Evolutionary conservation across 1,284 basidiomycete genomes (phyloP).

Genomic region (Grifola frondosa): DNA sequence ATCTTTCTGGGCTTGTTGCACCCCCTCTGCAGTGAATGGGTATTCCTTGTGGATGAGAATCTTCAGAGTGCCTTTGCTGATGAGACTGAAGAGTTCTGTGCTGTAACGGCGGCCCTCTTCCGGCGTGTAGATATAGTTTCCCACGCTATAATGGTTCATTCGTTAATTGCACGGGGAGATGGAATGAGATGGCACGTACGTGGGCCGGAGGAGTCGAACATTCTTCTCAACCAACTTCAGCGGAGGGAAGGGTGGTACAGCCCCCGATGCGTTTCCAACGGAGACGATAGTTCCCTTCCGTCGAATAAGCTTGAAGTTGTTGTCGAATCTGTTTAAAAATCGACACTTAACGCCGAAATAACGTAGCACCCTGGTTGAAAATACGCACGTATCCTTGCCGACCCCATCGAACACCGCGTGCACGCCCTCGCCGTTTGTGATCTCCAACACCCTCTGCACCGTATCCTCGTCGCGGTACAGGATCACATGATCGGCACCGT

Average conservation of each 20-base stretch:
- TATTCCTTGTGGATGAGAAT: constrained; percentile 79
- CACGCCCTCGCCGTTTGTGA: constrained; percentile 84
- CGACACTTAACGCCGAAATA: constrained; percentile 1
- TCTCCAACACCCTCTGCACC: constrained; percentile 67
- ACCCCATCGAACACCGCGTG: constrained; percentile 93
- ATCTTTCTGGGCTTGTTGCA: constrained; percentile 79
- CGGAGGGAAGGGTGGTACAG: constrained; percentile 71
- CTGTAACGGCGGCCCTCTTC: constrained; percentile 72
- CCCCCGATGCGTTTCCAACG: constrained; percentile 90
- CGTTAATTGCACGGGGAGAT: neutral
- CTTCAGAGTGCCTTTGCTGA: constrained; percentile 65
- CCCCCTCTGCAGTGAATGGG: constrained; percentile 80
- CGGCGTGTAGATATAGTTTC: constrained; percentile 69
- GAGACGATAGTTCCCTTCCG: constrained; percentile 87
- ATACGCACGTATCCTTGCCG: constrained; percentile 82
- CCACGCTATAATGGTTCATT: constrained; percentile 47
- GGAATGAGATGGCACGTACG: constrained; percentile 44
- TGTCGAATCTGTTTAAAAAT: constrained; percentile 60
- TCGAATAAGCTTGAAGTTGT: constrained; percentile 78
- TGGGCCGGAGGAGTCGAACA: constrained; percentile 74
- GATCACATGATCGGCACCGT: constrained; percentile 89
- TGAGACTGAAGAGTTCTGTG: constrained; percentile 64
- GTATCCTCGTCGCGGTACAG: constrained; percentile 76
- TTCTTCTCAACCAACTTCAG: constrained; percentile 83
- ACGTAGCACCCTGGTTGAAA: neutral